These are phyloP conservation scores for Graphium sp. DNA, from an alignment of 2,329 filamentous ascomycete species.

Conservation along the genomic window DNA sequence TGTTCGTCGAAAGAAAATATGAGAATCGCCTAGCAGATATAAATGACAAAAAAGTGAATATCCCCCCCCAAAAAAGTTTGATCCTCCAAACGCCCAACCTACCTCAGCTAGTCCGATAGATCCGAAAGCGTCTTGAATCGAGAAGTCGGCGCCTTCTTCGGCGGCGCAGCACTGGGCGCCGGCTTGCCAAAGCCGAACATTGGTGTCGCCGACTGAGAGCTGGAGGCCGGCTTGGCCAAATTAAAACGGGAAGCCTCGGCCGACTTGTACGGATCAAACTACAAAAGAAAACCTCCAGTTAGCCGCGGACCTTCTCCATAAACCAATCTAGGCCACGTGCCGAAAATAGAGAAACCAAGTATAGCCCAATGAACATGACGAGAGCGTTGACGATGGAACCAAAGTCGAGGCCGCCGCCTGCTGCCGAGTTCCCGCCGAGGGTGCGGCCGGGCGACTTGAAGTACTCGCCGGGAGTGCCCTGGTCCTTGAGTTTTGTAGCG, in stretches of 20 bases:
- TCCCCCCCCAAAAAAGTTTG: conserved; percentile 1
- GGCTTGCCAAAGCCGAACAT: conserved; percentile 6
- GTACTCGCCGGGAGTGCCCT: conserved; percentile 23
- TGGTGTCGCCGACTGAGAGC: too few species aligned
- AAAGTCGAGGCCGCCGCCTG: conserved; percentile 14
- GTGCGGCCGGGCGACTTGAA: conserved; percentile 41
- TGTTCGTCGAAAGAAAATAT: too few species aligned
- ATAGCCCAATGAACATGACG: conserved; percentile 40
- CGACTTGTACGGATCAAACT: conserved; percentile 46
- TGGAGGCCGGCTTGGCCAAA: conserved; percentile 24
- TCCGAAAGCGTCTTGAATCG: conserved; percentile 37
- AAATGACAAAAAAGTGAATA: conserved; percentile 1
- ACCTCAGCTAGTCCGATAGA: conserved; percentile 16
- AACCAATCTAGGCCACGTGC: conserved; percentile 18
- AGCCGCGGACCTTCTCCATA: conserved; percentile 6
- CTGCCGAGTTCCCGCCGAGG: conserved; percentile 24
- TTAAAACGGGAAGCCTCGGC: conserved; percentile 45
- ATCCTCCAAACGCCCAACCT: background rate
- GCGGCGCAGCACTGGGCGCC: conserved; percentile 7
- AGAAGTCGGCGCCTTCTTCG: conserved; percentile 15
- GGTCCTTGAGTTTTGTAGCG: conserved; percentile 34
- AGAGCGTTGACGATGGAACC: conserved; percentile 29
- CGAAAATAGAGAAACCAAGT: conserved; percentile 43
- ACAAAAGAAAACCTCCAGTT: conserved; percentile 7
- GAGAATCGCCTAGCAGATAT: background rate